Base-by-base conservation (phyloP, 768 basidiomycete genomes). In the Lactifluus pinguis region DNA sequence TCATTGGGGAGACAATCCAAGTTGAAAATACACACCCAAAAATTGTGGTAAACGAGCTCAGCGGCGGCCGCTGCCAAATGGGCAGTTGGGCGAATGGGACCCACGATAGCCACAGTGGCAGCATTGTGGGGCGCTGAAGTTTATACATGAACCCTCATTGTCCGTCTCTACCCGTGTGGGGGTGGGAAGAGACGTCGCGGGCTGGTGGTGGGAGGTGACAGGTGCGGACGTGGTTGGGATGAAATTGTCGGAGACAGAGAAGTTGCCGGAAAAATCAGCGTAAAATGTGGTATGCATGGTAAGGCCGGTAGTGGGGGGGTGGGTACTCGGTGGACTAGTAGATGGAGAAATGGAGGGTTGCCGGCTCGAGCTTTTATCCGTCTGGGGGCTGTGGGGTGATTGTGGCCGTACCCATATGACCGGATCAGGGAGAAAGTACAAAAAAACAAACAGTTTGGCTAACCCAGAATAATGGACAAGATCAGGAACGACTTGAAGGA, bases 91-190 rank as follows among this genome's bases (percentile, higher is more conserved):
- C 14, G 79, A 68, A 62, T 77, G 76, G 8, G 73, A 63, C 44
- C 83, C 84, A 67, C 85, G 83, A 74, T 75, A 83, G 59, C 84
- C 84, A 63, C 85, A 87, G 68, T 85, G 83, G 75, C 83, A 85
- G 72, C 85, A 87, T 69, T 86, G 84, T 55, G 85, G 83, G 10
- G 81, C 75, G 73, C 80, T 82, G 66, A 75, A 72, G 74, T 81
- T 73, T 57, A 76, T 67, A 38, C 74, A 70, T 17, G 71, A 57
- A 63, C 60, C 57, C 53, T 70, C 61, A 63, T 68, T 68, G n/a
- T 67, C 67, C 39, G 61, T 60, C 13, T 68, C 61, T 53, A 64
- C 60, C 49, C 68, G 65, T 63, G 62, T 36, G 39, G 8, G 41
- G 57, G n/a, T 3, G 48, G 55, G 45, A 21, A 51, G 29, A 6